Base-by-base conservation (phyloP, 805 yeast species). In the Soucietia sequanensis region DNA sequence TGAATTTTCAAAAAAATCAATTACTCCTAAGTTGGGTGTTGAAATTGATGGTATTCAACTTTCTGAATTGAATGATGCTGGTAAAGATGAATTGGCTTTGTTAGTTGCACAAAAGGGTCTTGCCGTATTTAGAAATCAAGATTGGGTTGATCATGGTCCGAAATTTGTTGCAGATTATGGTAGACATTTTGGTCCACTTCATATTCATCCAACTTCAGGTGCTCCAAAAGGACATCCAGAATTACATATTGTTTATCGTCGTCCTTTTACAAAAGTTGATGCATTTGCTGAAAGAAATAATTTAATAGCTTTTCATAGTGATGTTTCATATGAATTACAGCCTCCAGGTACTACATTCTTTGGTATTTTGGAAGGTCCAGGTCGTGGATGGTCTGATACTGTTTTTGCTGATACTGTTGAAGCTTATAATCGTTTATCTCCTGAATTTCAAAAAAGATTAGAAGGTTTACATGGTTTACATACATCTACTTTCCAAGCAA, bases 21-120 rank as follows among this genome's bases (percentile, higher is more conserved):
- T 83, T 28, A 75, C 85, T 2, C 91, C 91, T 23, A 81, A 76
- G 50, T 63, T 84, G 35, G 95, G 93, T n/a, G 67, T 81, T 12
- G 87, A 79, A 46, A 62, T 84, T 22, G 58, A 56, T 12, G 81
- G 81, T 27, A 51, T 82, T 27, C 86, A 80, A 48, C 60, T 82
- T 32, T 73, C 82, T 12, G 53, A 66, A 25, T 68, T 82, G 43
- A 54, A 63, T 36, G 71, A 69, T 32, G 60, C 60, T 14, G 87
- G 73, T 20, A 80, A 78, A 50, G 78, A 83, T 46, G 90, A 83
- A 46, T 65, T 84, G 39, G 88, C 90, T 1, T 62, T 79, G 18
- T 65, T 72, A 22, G 79, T 77, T 33, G 88, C 84, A 14, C 78
- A 79, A 49, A 65, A 82, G 50, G 88, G 85, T 50, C 80, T 83